Evolutionary conservation across 1,284 basidiomycete species (phyloP).

Genomic region (Moesziomyces sp.): DNA sequence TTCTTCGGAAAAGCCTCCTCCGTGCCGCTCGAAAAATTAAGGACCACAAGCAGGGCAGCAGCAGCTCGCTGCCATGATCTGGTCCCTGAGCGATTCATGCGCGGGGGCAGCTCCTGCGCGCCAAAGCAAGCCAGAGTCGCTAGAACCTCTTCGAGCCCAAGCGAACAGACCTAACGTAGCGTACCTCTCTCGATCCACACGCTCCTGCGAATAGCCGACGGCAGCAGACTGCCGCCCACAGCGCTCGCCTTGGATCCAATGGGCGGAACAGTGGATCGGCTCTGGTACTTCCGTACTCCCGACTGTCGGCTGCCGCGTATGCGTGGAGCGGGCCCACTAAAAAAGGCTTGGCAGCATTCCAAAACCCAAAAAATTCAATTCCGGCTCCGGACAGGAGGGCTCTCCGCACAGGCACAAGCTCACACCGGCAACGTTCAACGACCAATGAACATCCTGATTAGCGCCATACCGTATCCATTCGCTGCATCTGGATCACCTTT

Average conservation of each 20-base stretch:
- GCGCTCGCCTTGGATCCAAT: too few relatives aligned
- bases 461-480: too few relatives aligned
- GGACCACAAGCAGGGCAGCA: too few relatives aligned
- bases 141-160: not conserved
- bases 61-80: not conserved
- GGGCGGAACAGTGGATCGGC: not conserved
- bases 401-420: not conserved
- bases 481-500: not conserved
- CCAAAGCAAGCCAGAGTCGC: not conserved
- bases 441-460: too few relatives aligned
- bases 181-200: too few relatives aligned
- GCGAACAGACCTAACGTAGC: not conserved
- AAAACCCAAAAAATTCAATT: not conserved
- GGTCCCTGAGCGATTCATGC: constrained; percentile 11
- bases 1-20: not conserved
- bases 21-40: not conserved
- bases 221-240: too few relatives aligned
- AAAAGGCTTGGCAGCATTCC: constrained; percentile 6
- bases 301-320: constrained; percentile 1
- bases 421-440: not conserved
- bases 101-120: not conserved
- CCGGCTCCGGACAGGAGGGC: too few relatives aligned
- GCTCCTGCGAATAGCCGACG: too few relatives aligned
- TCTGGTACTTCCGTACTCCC: constrained; percentile 10
- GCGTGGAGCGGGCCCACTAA: not conserved